Evolutionary conservation across 768 basidiomycete genomes (phyloP).

Genomic region (Naganishia friedmannii): DNA sequence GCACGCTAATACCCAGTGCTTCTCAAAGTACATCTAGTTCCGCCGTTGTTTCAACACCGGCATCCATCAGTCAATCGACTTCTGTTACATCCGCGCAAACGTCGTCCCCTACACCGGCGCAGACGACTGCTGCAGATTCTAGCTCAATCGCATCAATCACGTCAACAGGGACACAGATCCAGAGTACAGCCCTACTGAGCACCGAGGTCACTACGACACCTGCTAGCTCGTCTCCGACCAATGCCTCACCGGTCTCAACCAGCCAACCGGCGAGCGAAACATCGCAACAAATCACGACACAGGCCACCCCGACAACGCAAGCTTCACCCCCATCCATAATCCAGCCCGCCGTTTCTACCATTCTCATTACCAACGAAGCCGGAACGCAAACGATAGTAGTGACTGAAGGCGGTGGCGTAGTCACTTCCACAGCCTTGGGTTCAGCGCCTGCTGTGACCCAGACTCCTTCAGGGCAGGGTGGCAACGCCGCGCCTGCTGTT

Average conservation of each 20-base stretch:
- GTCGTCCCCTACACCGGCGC: not conserved
- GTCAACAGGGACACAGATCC: not conserved
- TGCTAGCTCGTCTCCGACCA: not conserved
- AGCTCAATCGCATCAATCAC: not conserved
- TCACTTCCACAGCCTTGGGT: slow-evolving; percentile 13
- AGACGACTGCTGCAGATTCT: not conserved
- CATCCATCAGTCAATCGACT: not conserved
- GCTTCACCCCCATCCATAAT: not conserved
- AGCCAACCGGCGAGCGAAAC: not conserved
- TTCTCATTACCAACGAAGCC: not conserved
- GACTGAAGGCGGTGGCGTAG: slow-evolving; percentile 1
- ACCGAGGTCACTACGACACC: not conserved
- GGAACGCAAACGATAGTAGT: not conserved
- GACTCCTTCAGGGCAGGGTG: too few species aligned
- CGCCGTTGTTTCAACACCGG: not conserved
- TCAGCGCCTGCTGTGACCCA: not conserved
- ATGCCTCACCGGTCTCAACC: not conserved
- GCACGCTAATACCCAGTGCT: not conserved
- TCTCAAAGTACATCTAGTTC: not conserved
- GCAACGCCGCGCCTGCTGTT: slow-evolving; percentile 2
- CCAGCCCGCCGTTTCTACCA: not conserved
- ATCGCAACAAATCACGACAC: not conserved
- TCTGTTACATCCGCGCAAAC: not conserved
- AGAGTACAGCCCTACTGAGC: not conserved
- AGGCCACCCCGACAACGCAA: not conserved